phyloP scores from a whole-genome alignment of 192 early-diverging fungal species.

The Mortierella alpina region DNA sequence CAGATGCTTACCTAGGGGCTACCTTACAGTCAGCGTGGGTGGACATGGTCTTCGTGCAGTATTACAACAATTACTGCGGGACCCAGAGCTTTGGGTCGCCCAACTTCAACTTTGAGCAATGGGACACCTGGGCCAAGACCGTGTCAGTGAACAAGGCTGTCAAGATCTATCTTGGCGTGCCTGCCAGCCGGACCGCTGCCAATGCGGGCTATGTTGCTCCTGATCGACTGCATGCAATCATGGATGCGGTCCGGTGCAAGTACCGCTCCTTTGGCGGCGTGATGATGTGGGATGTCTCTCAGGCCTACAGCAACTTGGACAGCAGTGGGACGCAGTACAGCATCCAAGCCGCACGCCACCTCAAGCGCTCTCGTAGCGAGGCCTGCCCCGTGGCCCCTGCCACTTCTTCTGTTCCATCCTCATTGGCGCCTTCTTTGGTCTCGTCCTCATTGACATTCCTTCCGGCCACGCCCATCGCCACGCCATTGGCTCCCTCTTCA shows the following conservation, averaged over 20 bases:
- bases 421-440: neutral
- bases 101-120: slow-evolving; percentile 80
- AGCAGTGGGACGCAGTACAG: slow-evolving; percentile 4
- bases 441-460: neutral
- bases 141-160: slow-evolving; percentile 67
- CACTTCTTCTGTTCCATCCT: neutral
- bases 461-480: neutral
- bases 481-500: neutral
- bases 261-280: slow-evolving; percentile 76
- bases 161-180: slow-evolving; percentile 72
- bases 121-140: slow-evolving; percentile 75
- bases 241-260: slow-evolving; percentile 57
- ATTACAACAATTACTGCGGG: slow-evolving; percentile 86
- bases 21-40: slow-evolving; percentile 69
- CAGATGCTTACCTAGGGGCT: slow-evolving; percentile 68
- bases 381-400: slow-evolving; percentile 11
- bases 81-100: slow-evolving; percentile 42
- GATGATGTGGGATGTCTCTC: slow-evolving; percentile 82
- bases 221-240: slow-evolving; percentile 59
- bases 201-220: slow-evolving; percentile 68
- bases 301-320: slow-evolving; percentile 65
- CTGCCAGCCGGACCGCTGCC: slow-evolving; percentile 65
- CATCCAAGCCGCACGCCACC: neutral
- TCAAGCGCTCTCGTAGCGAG: slow-evolving; percentile 10
- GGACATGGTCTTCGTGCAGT: slow-evolving; percentile 82